Evolutionary conservation across 139 green algal genomes (phyloP), one percentile per base, ranked within the genome.

Genomic region (Tetradesmus obliquus): DNA sequence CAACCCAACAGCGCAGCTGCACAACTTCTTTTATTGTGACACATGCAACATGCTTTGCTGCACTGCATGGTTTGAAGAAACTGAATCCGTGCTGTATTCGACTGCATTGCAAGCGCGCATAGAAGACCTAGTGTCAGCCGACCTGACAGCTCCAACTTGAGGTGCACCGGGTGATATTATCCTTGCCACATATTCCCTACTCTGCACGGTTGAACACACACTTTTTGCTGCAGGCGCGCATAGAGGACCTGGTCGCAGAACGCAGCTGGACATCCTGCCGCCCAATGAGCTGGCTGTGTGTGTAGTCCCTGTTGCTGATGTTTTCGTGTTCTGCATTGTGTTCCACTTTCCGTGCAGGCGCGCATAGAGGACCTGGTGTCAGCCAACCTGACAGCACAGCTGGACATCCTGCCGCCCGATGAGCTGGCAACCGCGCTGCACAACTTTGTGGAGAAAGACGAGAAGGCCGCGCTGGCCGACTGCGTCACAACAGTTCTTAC

Each of bases 381-480:
- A 12, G 86, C 86, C 72, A 90, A 90, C 86, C 71, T 90, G 7
- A 32, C 54, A 10, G 54, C 69, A 1, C 69, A 60, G 19, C 69
- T 98, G 84, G 81, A 97, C 91, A 91, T 99, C 58, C 92, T 99
- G 13, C 92, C 91, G 1, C 96, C 97, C 72, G 91, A 95, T 12
- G 93, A 97, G 81, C 91, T 98, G 55, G 94, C 91, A 0, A 13
- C 93, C 3, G 97, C 97, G 13, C 93, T 99, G 90, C 95, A 97
- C 90, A 87, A 97, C 62, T 99, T 98, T 93, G 98, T 99, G 58
- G 96, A 98, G 55, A 99, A 99, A 94, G 97, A 99, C 66, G 96
- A 99, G 66, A 98, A 96, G 94, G 84, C 93, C 74, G 92, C 95
- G 9, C 83, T 96, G 81, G 60, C 80, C 55, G 79, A 84, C 22